phyloP scores from a whole-genome alignment of 192 early-diverging fungal genomes.

The Mortierella antarctica region DNA sequence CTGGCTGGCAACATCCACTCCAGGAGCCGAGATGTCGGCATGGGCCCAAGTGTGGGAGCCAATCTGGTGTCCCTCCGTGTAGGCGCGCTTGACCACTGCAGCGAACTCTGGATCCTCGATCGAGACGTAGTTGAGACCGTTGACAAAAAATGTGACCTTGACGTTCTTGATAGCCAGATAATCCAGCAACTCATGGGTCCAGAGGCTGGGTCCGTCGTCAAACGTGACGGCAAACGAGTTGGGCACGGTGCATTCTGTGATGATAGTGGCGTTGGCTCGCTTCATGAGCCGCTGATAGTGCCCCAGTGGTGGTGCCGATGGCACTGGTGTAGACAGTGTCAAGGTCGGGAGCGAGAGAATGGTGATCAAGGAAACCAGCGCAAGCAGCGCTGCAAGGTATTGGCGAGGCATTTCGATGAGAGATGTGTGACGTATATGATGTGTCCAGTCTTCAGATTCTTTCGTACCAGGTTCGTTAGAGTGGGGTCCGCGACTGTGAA shows the following conservation, averaged over 20 bases:
- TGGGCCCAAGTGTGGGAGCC: slow-evolving; percentile 65
- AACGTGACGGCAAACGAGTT: slow-evolving; percentile 69
- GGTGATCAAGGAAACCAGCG: too few species aligned
- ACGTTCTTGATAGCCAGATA: slow-evolving; percentile 21
- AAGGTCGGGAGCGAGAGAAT: too few species aligned
- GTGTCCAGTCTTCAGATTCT: too few species aligned
- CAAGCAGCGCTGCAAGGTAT: too few species aligned
- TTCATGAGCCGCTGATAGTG: slow-evolving; percentile 1
- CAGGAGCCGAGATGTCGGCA: slow-evolving; percentile 40
- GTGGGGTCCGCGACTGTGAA: too few species aligned
- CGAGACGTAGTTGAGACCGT: slow-evolving; percentile 37
- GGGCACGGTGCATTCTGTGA: slow-evolving; percentile 47
- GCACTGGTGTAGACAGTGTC: too few species aligned
- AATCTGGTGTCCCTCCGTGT: slow-evolving; percentile 68
- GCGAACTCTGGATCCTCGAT: slow-evolving; percentile 42
- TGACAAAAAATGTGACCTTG: slow-evolving; percentile 55
- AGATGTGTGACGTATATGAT: too few species aligned
- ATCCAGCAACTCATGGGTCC: slow-evolving; percentile 32
- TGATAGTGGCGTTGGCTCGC: slow-evolving; percentile 6
- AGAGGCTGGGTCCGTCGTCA: slow-evolving; percentile 67
- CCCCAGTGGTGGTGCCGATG: too few species aligned
- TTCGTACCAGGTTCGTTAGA: too few species aligned
- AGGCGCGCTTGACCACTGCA: slow-evolving; percentile 58
- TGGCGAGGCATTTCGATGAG: too few species aligned
- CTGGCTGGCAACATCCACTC: slow-evolving; percentile 17